Evolutionary conservation across 495 filamentous ascomycete species (phyloP), one percentile per base, ranked within the genome.

Genomic region (Hypoxylon rickii): DNA sequence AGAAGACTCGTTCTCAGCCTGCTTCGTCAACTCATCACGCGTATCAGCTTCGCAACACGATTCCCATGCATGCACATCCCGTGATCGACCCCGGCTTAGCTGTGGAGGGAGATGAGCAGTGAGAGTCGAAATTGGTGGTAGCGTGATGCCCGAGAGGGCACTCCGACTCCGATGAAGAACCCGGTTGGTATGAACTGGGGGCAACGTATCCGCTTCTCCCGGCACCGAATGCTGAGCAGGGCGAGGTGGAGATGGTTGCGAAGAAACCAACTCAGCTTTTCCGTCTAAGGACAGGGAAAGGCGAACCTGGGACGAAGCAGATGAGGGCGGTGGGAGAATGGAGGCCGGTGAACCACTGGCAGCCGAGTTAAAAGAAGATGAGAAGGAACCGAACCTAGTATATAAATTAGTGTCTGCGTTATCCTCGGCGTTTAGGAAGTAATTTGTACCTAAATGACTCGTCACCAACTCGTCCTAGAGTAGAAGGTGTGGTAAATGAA

Each of bases 11-110:
- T 86, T 79, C 74, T 91, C 83, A 8, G 87, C 86, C 54, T 87
- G 86, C 3, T 79, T 81, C 6, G 83, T 88, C 36, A 96, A 70
- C 36, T 87, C 83, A 67, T 87, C 86, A 10, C 85, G 81, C 44
- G 82, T 85, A 50, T 89, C 85, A 6, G 80, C 81, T 62, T 90
- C 89, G 65, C 86, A 88, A 72, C 84, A 86, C 53, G 87, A 87
- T 67, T 94, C 88, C 92, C 92, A 96, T 24, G 85, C 87, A 21
- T 88, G 83, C 12, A 89, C 85, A 69, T 96, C 89, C 26, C 89
- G 81, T 34, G 90, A 94, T 32, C 91, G 82, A 20, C 92, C 90
- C 54, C 83, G 72, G 4, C 66, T 61, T 3, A 82, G 53, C 7
- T 71, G 70, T 3, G 73, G 76, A 13, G 68, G 80, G 46, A 83